These are phyloP conservation scores for Eragrostis curvula DNA, from an alignment of 176 grass and related monocot genomes.

Conservation along the genomic window DNA sequence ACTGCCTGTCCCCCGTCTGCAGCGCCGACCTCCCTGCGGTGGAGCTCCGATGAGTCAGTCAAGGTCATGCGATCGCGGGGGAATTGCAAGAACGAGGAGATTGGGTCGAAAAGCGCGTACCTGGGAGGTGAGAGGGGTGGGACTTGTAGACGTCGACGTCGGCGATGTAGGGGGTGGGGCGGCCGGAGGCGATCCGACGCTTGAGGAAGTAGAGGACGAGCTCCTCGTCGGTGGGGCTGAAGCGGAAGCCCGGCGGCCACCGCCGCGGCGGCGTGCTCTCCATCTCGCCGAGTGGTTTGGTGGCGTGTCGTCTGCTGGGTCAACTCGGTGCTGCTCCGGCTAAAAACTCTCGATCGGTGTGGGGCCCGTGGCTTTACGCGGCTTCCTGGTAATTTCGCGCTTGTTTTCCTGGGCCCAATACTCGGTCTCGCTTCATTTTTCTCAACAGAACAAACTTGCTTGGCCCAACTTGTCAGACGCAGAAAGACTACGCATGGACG, in stretches of 20 bases:
- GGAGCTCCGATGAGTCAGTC: not conserved
- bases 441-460: too few relatives aligned
- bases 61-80: not conserved
- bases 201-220: conserved; percentile 97
- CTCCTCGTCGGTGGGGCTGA: conserved; percentile 98
- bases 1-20: conserved; percentile 86
- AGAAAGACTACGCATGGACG: not conserved
- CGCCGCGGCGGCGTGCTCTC: conserved; percentile 39
- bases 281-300: conserved; percentile 34
- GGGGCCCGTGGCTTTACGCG: conserved; percentile 4
- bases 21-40: conserved; percentile 79
- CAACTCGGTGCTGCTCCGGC: conserved; percentile 34
- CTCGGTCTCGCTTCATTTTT: too few relatives aligned
- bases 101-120: conserved; percentile 31
- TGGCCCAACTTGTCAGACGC: too few relatives aligned
- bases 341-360: not conserved
- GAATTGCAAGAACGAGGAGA: not conserved
- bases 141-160: conserved; percentile 94
- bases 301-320: conserved; percentile 19
- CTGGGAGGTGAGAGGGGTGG: conserved; percentile 91
- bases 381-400: conserved; percentile 43
- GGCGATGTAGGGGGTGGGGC: conserved; percentile 62
- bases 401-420: not conserved
- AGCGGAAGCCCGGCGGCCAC: conserved; percentile 92
- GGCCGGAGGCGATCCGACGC: conserved; percentile 70